phyloP scores from a whole-genome alignment of 2,329 filamentous ascomycete genomes.

The Arthroderma uncinatum region DNA sequence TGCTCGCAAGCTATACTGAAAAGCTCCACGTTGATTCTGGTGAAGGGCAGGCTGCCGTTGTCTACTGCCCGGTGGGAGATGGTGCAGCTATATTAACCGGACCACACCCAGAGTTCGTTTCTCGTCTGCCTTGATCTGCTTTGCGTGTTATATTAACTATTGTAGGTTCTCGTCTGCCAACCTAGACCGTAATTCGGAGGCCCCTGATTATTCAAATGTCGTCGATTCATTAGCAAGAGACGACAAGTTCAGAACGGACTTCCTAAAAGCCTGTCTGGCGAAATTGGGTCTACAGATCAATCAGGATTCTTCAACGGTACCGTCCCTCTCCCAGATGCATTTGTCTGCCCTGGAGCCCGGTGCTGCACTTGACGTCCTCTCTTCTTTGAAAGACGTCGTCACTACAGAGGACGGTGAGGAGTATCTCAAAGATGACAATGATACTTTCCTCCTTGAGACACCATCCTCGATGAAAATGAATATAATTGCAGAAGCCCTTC shows the following conservation, averaged over 20 bases:
- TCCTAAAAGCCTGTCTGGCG: slow-evolving; percentile 65
- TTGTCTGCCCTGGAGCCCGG: slow-evolving; percentile 58
- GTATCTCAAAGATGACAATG: slow-evolving; percentile 67
- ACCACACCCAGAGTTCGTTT: slow-evolving; percentile 75
- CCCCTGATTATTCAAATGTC: slow-evolving; percentile 59
- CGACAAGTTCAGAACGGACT: slow-evolving; percentile 58
- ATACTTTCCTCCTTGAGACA: slow-evolving; percentile 69
- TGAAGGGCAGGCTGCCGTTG: slow-evolving; percentile 60
- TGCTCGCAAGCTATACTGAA: slow-evolving; percentile 70
- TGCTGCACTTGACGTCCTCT: slow-evolving; percentile 56
- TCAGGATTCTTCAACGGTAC: slow-evolving; percentile 56
- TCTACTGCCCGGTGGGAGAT: slow-evolving; percentile 72
- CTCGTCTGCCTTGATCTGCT: neutral
- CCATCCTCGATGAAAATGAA: slow-evolving; percentile 50
- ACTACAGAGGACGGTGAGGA: slow-evolving; percentile 55
- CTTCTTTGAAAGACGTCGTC: slow-evolving; percentile 54
- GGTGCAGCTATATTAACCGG: slow-evolving; percentile 72
- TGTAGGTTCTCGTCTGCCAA: slow-evolving; percentile 71
- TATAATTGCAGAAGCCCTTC: slow-evolving; percentile 45
- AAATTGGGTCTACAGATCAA: slow-evolving; percentile 76
- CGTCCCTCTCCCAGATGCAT: slow-evolving; percentile 71
- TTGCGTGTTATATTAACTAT: slow-evolving; percentile 8
- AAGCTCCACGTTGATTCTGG: slow-evolving; percentile 66
- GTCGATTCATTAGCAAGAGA: slow-evolving; percentile 57
- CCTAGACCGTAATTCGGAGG: slow-evolving; percentile 54